These are phyloP conservation scores for Podospora australis DNA, from an alignment of 495 filamentous ascomycete genomes.

Conservation along the genomic window DNA sequence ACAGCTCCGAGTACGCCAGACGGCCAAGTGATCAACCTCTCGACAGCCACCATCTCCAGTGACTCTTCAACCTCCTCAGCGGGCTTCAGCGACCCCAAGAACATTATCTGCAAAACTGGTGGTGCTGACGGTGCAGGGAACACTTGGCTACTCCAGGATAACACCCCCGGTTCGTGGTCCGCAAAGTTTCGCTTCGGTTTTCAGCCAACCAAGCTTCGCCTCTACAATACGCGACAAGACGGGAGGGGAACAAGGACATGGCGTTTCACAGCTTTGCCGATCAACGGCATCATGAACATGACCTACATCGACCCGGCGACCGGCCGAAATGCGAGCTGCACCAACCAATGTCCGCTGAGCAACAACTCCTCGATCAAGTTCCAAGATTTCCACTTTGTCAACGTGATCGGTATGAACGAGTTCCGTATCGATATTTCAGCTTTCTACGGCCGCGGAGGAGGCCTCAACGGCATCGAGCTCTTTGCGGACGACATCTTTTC, in stretches of 20 bases:
- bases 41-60: conserved; percentile 64
- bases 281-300: conserved; percentile 93
- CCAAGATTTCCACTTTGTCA: conserved; percentile 90
- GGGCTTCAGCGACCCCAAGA: conserved; percentile 72
- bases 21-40: conserved; percentile 77
- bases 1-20: conserved; percentile 52
- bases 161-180: conserved; percentile 74
- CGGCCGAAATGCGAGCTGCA: conserved; percentile 59
- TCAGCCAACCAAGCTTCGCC: conserved; percentile 72
- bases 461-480: conserved; percentile 83
- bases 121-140: conserved; percentile 58
- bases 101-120: conserved; percentile 75
- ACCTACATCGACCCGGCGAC: conserved; percentile 76
- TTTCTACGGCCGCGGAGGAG: conserved; percentile 83
- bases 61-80: conserved; percentile 50
- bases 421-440: conserved; percentile 78
- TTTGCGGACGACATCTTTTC: conserved; percentile 79
- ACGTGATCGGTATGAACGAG: conserved; percentile 78
- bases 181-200: conserved; percentile 79
- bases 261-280: conserved; percentile 71
- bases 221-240: conserved; percentile 84
- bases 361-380: conserved; percentile 53
- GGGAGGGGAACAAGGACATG: conserved; percentile 83
- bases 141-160: conserved; percentile 81
- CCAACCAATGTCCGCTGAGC: conserved; percentile 72